phyloP scores from a whole-genome alignment of 441 rosid genomes.

The Gossypium gossypioides region DNA sequence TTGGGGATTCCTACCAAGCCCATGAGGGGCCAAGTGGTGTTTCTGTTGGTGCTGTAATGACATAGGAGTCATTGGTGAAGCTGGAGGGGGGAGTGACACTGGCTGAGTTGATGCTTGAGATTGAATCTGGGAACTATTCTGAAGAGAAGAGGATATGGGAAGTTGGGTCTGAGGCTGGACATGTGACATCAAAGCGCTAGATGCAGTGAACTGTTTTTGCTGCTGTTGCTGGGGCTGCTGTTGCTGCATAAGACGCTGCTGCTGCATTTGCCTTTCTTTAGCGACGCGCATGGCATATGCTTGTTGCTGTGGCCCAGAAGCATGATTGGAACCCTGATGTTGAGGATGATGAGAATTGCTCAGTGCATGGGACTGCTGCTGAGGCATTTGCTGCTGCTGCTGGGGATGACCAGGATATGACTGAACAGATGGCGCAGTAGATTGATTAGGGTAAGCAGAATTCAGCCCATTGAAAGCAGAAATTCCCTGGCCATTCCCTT shows the following conservation, averaged over 20 bases:
- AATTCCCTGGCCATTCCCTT: constrained; percentile 57
- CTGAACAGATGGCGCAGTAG: constrained; percentile 57
- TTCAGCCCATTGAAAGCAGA: constrained; percentile 62
- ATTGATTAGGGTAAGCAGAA: constrained; percentile 63
- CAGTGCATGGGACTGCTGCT: constrained; percentile 58
- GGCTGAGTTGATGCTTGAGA: constrained; percentile 55
- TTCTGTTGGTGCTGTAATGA: constrained; percentile 60
- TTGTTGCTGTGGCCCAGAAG: constrained; percentile 58
- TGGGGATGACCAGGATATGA: constrained; percentile 58
- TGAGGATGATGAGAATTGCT: constrained; percentile 52
- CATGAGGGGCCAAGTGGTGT: constrained; percentile 55
- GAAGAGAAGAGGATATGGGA: constrained; percentile 59
- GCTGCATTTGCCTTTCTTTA: constrained; percentile 76
- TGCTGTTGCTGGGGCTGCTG: constrained; percentile 29
- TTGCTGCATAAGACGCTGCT: constrained; percentile 62
- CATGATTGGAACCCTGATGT: constrained; percentile 59
- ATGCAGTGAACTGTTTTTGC: constrained; percentile 57
- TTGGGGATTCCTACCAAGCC: constrained; percentile 50
- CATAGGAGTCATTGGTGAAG: constrained; percentile 55
- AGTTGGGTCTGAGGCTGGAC: constrained; percentile 59
- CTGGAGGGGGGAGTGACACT: constrained; percentile 37
- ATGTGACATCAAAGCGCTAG: constrained; percentile 51
- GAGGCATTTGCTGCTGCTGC: constrained; percentile 61
- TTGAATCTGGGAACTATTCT: constrained; percentile 61
- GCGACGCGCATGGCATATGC: constrained; percentile 55